Conservation (phyloP, 2,329 filamentous ascomycete genomes). For the Lasiodiplodia sp. region DNA sequence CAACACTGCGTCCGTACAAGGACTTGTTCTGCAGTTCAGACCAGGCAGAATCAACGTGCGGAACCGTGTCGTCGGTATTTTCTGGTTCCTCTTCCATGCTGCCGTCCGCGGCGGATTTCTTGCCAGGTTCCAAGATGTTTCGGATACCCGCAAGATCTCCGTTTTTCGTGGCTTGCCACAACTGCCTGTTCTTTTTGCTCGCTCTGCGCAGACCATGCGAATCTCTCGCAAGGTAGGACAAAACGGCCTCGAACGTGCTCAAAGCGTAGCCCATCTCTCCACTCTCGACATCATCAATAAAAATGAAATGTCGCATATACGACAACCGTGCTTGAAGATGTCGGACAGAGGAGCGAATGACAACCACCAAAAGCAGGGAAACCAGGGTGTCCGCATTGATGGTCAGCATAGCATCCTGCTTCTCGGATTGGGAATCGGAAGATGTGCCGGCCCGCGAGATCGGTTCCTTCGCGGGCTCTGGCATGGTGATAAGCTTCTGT, state of each 20-base stretch:
- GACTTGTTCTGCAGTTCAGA: conserved; percentile 26
- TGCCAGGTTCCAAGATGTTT: conserved; percentile 77
- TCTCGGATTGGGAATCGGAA: conserved; percentile 54
- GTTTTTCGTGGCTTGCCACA: conserved; percentile 87
- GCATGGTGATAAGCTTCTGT: conserved; percentile 80
- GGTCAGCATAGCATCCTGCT: conserved; percentile 64
- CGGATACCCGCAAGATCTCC: conserved; percentile 79
- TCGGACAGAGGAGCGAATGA: conserved; percentile 87
- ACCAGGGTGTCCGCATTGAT: conserved; percentile 92
- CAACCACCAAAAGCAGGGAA: conserved; percentile 86
- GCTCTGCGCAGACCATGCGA: conserved; percentile 82
- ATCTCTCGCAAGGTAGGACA: conserved; percentile 85
- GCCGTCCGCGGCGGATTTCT: conserved; percentile 48
- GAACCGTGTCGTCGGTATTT: conserved; percentile 46
- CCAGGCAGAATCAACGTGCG: conserved; percentile 34
- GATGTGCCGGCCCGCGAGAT: conserved; percentile 36
- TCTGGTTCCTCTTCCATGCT: conserved; percentile 51
- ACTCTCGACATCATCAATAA: conserved; percentile 95
- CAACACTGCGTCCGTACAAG: conserved; percentile 10
- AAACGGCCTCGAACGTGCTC: conserved; percentile 93
- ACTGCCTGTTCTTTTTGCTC: conserved; percentile 81
- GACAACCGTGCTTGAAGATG: conserved; percentile 86
- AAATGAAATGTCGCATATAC: conserved; percentile 98
- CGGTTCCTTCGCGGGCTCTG: conserved; percentile 53
- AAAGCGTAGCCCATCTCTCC: conserved; percentile 96